Conservation (phyloP, 257 asterid genomes). For the Fraxinus pennsylvanica region DNA sequence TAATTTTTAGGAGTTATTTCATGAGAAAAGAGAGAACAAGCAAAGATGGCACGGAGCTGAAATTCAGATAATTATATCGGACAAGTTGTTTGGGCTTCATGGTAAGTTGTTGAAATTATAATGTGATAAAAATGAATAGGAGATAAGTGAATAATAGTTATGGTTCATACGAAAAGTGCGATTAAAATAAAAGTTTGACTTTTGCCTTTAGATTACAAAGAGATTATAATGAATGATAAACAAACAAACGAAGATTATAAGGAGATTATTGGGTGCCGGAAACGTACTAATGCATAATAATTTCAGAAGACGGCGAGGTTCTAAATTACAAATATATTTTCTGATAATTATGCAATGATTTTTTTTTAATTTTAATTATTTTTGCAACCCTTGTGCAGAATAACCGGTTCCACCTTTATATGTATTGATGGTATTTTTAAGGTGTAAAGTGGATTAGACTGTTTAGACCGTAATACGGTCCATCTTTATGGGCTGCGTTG, state of each 20-base stretch:
- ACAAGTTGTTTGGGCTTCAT: slow-evolving; percentile 40
- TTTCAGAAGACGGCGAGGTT: background rate
- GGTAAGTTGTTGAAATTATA: too few species aligned
- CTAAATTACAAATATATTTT: background rate
- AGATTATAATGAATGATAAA: too few species aligned
- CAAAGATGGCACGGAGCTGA: slow-evolving; percentile 87
- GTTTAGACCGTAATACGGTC: too few species aligned
- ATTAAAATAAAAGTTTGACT: too few species aligned
- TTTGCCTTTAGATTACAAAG: too few species aligned
- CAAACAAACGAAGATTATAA: too few species aligned
- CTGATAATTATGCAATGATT: background rate
- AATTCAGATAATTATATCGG: slow-evolving; percentile 87
- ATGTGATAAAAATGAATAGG: too few species aligned
- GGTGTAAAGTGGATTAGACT: background rate
- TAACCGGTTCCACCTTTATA: background rate
- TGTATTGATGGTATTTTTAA: background rate
- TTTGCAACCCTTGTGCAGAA: background rate
- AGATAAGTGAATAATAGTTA: too few species aligned
- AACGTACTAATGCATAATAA: too few species aligned
- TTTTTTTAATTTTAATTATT: background rate
- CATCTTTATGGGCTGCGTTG: too few species aligned
- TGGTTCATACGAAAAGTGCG: too few species aligned
- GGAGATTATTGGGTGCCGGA: too few species aligned
- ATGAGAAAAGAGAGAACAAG: slow-evolving; percentile 60
- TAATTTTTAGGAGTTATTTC: slow-evolving; percentile 66